Evolutionary conservation across 2,329 filamentous ascomycete species (phyloP).

Genomic region (Aspergillus alliaceus): DNA sequence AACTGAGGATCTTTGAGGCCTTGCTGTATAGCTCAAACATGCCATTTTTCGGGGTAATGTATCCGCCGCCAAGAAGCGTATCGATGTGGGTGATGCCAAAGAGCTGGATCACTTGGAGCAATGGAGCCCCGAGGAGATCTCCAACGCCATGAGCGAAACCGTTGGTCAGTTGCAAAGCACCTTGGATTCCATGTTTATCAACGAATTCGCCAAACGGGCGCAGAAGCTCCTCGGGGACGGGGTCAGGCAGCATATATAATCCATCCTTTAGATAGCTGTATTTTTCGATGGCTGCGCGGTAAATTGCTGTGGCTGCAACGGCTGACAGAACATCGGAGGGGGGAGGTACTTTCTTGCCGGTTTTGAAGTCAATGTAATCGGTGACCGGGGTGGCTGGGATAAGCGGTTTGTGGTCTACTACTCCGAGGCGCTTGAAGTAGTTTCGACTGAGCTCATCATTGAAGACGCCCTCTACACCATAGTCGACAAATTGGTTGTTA

Average conservation of each 20-base stretch:
- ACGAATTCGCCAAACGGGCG: slow-evolving; percentile 21
- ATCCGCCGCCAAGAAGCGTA: slow-evolving; percentile 17
- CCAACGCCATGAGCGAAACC: slow-evolving; percentile 13
- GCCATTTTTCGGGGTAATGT: slow-evolving; percentile 19
- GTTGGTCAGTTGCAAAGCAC: slow-evolving; percentile 3
- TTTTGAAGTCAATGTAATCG: slow-evolving; percentile 31
- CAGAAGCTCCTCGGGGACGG: slow-evolving; percentile 18
- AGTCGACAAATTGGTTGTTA: slow-evolving; percentile 31
- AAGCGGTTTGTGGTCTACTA: slow-evolving; percentile 20
- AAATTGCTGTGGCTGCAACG: neutral
- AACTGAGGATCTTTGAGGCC: slow-evolving; percentile 23
- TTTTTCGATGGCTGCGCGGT: slow-evolving; percentile 12
- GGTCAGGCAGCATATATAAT: slow-evolving; percentile 40
- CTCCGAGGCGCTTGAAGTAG: slow-evolving; percentile 31
- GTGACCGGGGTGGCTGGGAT: slow-evolving; percentile 15
- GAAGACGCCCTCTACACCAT: slow-evolving; percentile 33
- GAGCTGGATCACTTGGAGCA: slow-evolving; percentile 8
- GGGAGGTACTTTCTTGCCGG: slow-evolving; percentile 13
- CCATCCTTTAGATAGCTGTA: slow-evolving; percentile 9
- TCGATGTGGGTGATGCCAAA: slow-evolving; percentile 13
- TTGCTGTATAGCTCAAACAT: slow-evolving; percentile 19
- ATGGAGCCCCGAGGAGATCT: slow-evolving; percentile 11
- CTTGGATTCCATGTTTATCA: slow-evolving; percentile 8
- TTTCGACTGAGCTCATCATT: slow-evolving; percentile 30
- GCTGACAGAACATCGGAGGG: slow-evolving; percentile 2